These are phyloP conservation scores for Kickxella alabastrina DNA, from an alignment of 192 early-diverging fungal genomes.

Conservation along the genomic window DNA sequence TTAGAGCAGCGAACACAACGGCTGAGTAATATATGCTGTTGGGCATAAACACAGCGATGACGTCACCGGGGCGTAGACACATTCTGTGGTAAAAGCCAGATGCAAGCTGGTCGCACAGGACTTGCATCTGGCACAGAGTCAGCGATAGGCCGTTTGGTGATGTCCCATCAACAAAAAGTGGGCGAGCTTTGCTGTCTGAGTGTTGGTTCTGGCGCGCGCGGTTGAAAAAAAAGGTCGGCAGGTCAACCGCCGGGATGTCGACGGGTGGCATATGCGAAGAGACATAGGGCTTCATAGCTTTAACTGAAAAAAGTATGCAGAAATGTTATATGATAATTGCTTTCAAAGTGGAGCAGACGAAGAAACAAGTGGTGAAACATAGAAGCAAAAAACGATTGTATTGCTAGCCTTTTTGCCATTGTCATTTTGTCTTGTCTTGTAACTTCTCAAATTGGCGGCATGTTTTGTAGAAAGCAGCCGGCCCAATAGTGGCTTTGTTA, in stretches of 20 bases:
- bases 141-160: neutral
- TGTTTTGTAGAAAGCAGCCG: no score
- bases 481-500: no score
- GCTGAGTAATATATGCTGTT: slow-evolving; percentile 66
- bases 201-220: neutral
- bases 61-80: slow-evolving; percentile 63
- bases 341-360: slow-evolving; percentile 18
- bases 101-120: slow-evolving; percentile 4
- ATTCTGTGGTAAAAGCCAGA: slow-evolving; percentile 36
- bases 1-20: slow-evolving; percentile 57
- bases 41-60: slow-evolving; percentile 67
- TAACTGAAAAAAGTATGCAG: no score
- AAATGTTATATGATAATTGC: no score
- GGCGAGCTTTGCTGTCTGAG: no score
- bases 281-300: neutral
- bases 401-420: no score
- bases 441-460: no score
- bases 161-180: slow-evolving; percentile 8
- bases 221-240: neutral
- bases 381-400: no score
- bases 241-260: neutral
- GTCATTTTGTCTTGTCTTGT: no score
- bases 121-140: slow-evolving; percentile 14
- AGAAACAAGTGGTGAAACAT: no score
- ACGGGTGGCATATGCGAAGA: neutral